These are phyloP conservation scores for Penicillium riverlandense DNA, from an alignment of 495 filamentous ascomycete genomes.

Conservation along the genomic window DNA sequence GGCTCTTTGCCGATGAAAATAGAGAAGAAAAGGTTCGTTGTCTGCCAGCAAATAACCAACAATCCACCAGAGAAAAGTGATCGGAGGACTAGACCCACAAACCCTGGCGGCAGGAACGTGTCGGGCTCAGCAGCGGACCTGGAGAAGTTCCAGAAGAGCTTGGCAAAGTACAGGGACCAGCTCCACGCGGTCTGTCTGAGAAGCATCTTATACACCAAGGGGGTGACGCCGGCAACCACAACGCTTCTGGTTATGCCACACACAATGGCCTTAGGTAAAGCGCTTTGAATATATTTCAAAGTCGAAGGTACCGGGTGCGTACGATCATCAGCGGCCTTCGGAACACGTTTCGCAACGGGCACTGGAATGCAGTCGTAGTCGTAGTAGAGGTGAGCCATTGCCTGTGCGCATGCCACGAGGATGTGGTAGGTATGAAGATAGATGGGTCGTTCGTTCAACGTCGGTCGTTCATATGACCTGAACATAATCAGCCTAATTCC, in stretches of 20 bases:
- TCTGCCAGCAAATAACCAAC: slow-evolving; percentile 64
- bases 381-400: slow-evolving; percentile 57
- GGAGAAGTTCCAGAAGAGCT: slow-evolving; percentile 66
- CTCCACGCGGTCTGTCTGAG: slow-evolving; percentile 60
- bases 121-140: slow-evolving; percentile 55
- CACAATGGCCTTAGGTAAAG: slow-evolving; percentile 15
- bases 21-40: slow-evolving; percentile 68
- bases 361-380: slow-evolving; percentile 69
- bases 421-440: slow-evolving; percentile 69
- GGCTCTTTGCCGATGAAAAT: slow-evolving; percentile 72
- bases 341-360: slow-evolving; percentile 31
- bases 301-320: slow-evolving; percentile 25
- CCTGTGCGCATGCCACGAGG: slow-evolving; percentile 61
- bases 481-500: neutral
- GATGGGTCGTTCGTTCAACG: slow-evolving; percentile 82
- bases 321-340: slow-evolving; percentile 28
- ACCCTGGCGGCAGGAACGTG: slow-evolving; percentile 47
- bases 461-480: slow-evolving; percentile 59
- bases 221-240: slow-evolving; percentile 32
- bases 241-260: slow-evolving; percentile 34
- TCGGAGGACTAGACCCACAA: slow-evolving; percentile 47
- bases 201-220: slow-evolving; percentile 57
- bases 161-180: slow-evolving; percentile 58
- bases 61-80: slow-evolving; percentile 59
- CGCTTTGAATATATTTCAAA: slow-evolving; percentile 24